Evolutionary conservation across 352 stramenopile species (phyloP), one percentile per base, ranked within the genome.

Genomic region (Phytophthora fragariaefolia): DNA sequence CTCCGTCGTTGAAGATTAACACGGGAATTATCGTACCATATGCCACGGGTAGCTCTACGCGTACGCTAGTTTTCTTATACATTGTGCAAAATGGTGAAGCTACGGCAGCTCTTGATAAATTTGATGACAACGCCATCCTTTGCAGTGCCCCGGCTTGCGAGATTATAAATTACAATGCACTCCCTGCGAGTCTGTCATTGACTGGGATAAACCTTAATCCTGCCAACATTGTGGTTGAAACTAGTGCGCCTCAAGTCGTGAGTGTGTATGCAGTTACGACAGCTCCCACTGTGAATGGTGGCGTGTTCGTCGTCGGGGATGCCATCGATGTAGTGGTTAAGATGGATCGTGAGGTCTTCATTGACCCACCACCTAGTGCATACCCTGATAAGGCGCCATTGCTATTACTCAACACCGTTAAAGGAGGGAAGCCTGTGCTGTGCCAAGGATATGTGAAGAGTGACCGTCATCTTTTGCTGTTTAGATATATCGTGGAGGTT

Each of bases 291-390:
- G 75, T 93, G 32, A 96, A 96, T 28, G 63, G 49, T 12, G 80
- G 83, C 17, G 60, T 68, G 12, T 96, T 96, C 64, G 84, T 93
- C 24, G 83, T 93, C 15, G 88, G 88, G 10, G 88, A 96, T 46
- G 60, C 83, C 17, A 89, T 96, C 42, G 74, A 95, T 7, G 90
- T 96, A 45, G 66, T 96, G 27, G 74, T 96, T 1, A 70, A 91
- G 43, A 92, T 91, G 82, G 87, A 78, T 55, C 57, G 77, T 10
- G 79, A 86, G 6, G 88, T 96, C 13, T 89, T 89, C 51, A 87
- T 96, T 53, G 83, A 95, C 23, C 86, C 88, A 23, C 85, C 86
- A 6, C 84, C 82, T 4, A 90, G 63, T 50, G 79, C 69, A 3
- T 89, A 92, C 30, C 83, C 86, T 13, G 79, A 91, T 20, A 93